These are phyloP conservation scores for Umbelopsis isabellina DNA, from an alignment of 192 early-diverging fungal species.

Conservation along the genomic window DNA sequence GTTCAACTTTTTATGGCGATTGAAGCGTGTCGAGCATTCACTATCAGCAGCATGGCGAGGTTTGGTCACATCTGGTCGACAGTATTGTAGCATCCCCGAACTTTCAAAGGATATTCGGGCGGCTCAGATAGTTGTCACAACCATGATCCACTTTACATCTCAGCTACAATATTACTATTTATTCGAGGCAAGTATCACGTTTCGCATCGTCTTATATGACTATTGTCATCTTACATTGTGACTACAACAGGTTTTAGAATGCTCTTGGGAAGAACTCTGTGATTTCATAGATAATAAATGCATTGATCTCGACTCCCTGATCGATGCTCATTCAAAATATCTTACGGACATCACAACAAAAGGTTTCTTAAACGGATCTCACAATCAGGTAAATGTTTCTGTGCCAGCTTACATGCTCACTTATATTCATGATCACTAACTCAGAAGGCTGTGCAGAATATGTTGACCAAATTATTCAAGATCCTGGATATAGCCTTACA, in stretches of 20 bases:
- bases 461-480: conserved; percentile 21
- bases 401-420: background rate
- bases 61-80: conserved; percentile 70
- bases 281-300: conserved; percentile 56
- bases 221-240: background rate
- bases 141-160: conserved; percentile 95
- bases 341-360: conserved; percentile 68
- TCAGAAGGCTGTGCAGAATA: background rate
- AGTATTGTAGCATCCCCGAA: conserved; percentile 49
- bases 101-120: conserved; percentile 66
- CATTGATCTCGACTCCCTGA: conserved; percentile 80
- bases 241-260: conserved; percentile 73
- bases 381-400: conserved; percentile 45
- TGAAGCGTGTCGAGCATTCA: conserved; percentile 86
- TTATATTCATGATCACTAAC: no score
- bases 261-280: conserved; percentile 84
- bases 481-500: conserved; percentile 70
- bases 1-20: conserved; percentile 86
- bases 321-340: conserved; percentile 79
- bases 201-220: background rate
- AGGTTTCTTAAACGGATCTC: conserved; percentile 57
- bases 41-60: conserved; percentile 77
- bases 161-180: conserved; percentile 93
- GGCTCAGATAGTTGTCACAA: conserved; percentile 67
- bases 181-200: conserved; percentile 70